Percentiles rank a stretch among this genome's conserved stretches.
Conservation (phyloP, 495 filamentous ascomycete genomes). For the Daldinia grandis region DNA sequence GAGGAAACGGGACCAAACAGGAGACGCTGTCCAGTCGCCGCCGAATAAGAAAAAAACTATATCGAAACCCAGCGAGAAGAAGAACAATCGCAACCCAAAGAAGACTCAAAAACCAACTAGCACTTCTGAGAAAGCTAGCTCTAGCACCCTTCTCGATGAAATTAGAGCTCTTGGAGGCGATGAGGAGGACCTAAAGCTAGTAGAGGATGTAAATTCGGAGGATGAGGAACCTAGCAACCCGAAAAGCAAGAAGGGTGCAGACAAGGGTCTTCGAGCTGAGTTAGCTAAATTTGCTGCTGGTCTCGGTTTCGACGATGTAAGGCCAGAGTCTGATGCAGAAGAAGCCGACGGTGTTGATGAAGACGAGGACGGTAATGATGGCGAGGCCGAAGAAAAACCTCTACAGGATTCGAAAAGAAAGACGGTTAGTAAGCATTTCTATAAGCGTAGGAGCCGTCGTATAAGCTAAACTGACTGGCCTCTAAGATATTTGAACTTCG, state of each 20-base stretch:
- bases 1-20: conserved; percentile 41
- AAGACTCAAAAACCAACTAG: conserved; percentile 51
- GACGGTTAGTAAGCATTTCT: conserved; percentile 53
- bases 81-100: conserved; percentile 47
- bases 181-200: conserved; percentile 74
- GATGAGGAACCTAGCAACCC: conserved; percentile 61
- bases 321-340: conserved; percentile 33
- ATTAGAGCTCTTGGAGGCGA: conserved; percentile 80
- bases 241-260: conserved; percentile 44
- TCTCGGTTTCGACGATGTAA: conserved; percentile 56
- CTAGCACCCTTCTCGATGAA: conserved; percentile 65
- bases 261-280: conserved; percentile 51
- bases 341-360: conserved; percentile 44
- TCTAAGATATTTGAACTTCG: conserved; percentile 74
- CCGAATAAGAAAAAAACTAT: conserved; percentile 42
- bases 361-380: conserved; percentile 33
- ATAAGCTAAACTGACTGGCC: conserved; percentile 37
- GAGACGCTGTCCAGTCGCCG: conserved; percentile 35
- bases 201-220: conserved; percentile 69
- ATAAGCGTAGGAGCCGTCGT: neutral
- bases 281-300: conserved; percentile 56
- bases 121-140: conserved; percentile 44
- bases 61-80: conserved; percentile 46
- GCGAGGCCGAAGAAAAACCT: conserved; percentile 34
- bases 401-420: conserved; percentile 45